Conservation (phyloP, 169 alveolate species). For the Babesia ovis region DNA sequence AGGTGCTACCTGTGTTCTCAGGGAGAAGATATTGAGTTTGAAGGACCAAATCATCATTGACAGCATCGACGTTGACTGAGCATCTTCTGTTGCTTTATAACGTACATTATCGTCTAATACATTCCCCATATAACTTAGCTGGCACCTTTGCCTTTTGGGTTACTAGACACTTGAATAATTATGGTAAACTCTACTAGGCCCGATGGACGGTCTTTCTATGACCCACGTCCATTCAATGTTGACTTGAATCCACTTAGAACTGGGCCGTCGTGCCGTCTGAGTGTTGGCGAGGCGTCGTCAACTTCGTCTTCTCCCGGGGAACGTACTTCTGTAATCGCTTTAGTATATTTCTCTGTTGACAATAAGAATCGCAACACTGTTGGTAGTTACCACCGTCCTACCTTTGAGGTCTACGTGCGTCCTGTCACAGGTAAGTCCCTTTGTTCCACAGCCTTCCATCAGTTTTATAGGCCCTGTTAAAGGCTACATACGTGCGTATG, state of each 20-base stretch:
- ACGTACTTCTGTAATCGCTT: conserved; percentile 52
- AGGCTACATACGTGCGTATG: conserved; percentile 35
- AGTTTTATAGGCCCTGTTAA: conserved; percentile 32
- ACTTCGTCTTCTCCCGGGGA: conserved; percentile 18
- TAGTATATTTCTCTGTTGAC: conserved; percentile 26
- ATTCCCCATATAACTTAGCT: conserved; percentile 2
- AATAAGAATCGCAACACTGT: conserved; percentile 37
- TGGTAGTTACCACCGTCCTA: conserved; percentile 45
- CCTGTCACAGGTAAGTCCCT: conserved; percentile 40
- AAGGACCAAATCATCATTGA: conserved; percentile 69
- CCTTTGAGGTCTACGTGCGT: conserved; percentile 58
- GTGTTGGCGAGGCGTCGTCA: conserved; percentile 21
- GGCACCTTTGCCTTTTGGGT: neutral
- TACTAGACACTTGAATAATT: conserved; percentile 5
- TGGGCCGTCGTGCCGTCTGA: conserved; percentile 59
- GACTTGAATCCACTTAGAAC: conserved; percentile 46
- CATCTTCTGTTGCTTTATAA: neutral
- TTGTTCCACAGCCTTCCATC: conserved; percentile 1
- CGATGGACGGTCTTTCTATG: conserved; percentile 41
- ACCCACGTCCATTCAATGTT: conserved; percentile 31
- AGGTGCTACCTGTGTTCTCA: conserved; percentile 79
- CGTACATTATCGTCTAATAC: neutral
- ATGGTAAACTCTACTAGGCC: conserved; percentile 29
- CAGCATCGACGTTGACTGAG: conserved; percentile 54
- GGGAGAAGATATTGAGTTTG: conserved; percentile 75